Conservation (phyloP, 108 stramenopile genomes). For the Nitzschia palea region DNA sequence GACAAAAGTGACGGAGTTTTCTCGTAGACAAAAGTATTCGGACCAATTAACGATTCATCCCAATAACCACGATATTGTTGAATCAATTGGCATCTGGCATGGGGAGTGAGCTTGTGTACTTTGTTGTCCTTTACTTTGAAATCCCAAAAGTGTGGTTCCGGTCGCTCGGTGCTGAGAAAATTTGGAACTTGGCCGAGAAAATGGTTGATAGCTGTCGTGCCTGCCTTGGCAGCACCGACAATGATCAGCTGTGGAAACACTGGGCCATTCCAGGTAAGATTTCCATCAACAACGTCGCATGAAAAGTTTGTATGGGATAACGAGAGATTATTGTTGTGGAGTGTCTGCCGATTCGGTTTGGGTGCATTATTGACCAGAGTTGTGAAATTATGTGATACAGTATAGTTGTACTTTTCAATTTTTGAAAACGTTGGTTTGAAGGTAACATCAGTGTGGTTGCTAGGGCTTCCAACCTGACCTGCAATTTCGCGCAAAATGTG, state of each 20-base stretch:
- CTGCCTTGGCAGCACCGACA: constrained; percentile 87
- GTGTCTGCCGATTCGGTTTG: background rate
- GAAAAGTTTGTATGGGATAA: too few species aligned
- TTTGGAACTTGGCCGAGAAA: constrained; percentile 78
- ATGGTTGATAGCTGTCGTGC: constrained; percentile 83
- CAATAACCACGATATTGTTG: background rate
- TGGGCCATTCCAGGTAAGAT: background rate
- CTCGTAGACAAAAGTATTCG: constrained; percentile 63
- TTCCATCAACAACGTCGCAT: too few species aligned
- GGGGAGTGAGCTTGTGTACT: background rate
- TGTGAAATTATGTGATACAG: background rate
- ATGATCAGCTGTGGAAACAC: constrained; percentile 57
- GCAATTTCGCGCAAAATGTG: background rate
- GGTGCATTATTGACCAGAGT: background rate
- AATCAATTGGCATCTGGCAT: background rate
- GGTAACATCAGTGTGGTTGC: background rate
- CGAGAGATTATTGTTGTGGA: background rate
- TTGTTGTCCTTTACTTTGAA: too few species aligned
- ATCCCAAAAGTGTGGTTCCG: constrained; percentile 92
- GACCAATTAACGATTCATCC: background rate
- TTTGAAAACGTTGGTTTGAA: background rate
- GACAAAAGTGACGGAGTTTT: constrained; percentile 60
- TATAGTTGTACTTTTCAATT: too few species aligned
- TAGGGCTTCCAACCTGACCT: background rate
- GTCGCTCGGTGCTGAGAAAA: constrained; percentile 47